phyloP scores from a whole-genome alignment of 1,139 yeast species.

The Nakaseomyces nivariensis region DNA sequence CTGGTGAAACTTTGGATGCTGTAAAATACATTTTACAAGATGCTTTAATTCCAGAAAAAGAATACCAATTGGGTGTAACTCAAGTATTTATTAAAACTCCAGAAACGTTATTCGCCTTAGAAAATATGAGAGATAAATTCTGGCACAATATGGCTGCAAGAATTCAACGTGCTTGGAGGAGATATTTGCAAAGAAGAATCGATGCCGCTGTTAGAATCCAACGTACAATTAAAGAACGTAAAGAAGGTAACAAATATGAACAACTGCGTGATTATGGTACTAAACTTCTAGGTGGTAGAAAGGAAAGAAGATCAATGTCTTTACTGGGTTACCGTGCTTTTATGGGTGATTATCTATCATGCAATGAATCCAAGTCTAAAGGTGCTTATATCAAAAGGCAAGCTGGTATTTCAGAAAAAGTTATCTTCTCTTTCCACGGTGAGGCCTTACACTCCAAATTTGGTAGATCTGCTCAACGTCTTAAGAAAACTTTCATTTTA shows the following conservation, averaged over 20 bases:
- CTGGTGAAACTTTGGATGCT: constrained; percentile 77
- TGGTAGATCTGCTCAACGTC: constrained; percentile 82
- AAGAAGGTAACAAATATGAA: constrained; percentile 73
- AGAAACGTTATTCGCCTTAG: constrained; percentile 90
- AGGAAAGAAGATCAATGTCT: constrained; percentile 85
- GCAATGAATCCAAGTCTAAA: constrained; percentile 62
- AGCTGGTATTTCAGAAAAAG: constrained; percentile 57
- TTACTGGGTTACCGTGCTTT: constrained; percentile 81
- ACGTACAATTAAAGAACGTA: constrained; percentile 71
- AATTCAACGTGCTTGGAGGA: constrained; percentile 95
- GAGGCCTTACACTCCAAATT: constrained; percentile 78
- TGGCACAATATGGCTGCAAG: constrained; percentile 99
- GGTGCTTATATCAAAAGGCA: constrained; percentile 64
- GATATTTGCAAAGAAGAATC: constrained; percentile 66
- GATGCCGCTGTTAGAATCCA: constrained; percentile 85
- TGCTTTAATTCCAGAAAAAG: constrained; percentile 68
- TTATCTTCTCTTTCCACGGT: constrained; percentile 71
- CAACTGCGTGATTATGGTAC: constrained; percentile 81
- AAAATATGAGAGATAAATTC: constrained; percentile 92
- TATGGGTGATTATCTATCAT: constrained; percentile 86
- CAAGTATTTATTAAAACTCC: constrained; percentile 96
- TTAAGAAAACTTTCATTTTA: constrained; percentile 63
- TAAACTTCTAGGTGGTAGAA: constrained; percentile 56
- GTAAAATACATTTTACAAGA: constrained; percentile 69
- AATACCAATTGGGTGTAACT: constrained; percentile 85